phyloP scores from a whole-genome alignment of 345 rosid species.

The Eucalyptus rudis region DNA sequence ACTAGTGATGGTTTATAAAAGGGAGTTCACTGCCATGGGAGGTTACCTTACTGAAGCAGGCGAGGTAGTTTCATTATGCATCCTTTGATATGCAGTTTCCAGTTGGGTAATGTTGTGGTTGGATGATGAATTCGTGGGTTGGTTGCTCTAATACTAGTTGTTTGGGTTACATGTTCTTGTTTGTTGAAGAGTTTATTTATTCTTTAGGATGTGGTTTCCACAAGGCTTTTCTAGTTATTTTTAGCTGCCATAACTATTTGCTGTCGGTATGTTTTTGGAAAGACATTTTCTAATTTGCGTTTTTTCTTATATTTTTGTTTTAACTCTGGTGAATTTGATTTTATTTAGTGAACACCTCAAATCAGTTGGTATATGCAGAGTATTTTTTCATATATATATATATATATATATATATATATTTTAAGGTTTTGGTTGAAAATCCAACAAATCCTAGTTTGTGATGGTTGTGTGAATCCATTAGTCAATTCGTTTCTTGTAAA shows the following conservation, averaged over 20 bases:
- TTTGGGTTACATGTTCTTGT: background rate
- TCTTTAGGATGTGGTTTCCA: background rate
- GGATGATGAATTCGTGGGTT: background rate
- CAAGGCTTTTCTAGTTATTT: background rate
- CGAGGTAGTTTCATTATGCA: slow-evolving; percentile 46
- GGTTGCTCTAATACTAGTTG: background rate
- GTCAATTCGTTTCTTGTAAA: background rate
- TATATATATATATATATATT: too few species aligned
- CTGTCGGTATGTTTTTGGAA: background rate
- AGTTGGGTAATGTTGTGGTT: background rate
- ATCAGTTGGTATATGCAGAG: background rate
- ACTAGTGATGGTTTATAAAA: slow-evolving; percentile 80
- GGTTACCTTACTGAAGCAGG: slow-evolving; percentile 98
- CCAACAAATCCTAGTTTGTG: background rate
- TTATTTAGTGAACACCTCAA: background rate
- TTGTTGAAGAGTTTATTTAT: background rate
- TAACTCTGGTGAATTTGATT: background rate
- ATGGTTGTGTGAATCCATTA: background rate
- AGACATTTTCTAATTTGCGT: background rate
- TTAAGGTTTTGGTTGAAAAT: background rate
- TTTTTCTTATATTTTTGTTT: background rate
- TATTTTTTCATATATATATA: background rate
- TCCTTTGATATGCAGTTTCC: background rate
- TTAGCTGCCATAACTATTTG: background rate
- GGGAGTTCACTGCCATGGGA: slow-evolving; percentile 85